phyloP scores from a whole-genome alignment of 1,284 basidiomycete genomes.

The Leccinum discolor region DNA sequence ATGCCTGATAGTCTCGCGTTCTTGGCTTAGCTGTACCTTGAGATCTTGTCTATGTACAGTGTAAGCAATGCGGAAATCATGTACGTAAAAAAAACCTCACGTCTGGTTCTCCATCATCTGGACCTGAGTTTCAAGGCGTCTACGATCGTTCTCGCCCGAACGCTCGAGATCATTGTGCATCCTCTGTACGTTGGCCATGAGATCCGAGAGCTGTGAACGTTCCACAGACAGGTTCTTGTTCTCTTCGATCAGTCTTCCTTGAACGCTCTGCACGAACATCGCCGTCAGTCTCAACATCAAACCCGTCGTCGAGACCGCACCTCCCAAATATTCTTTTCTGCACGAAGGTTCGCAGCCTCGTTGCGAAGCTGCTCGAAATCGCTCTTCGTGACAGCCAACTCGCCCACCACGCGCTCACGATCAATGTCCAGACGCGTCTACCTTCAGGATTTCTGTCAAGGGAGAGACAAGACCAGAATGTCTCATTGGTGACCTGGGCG shows the following conservation, averaged over 20 bases:
- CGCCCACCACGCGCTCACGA: slow-evolving; percentile 62
- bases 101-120: slow-evolving; percentile 78
- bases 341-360: slow-evolving; percentile 83
- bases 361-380: slow-evolving; percentile 77
- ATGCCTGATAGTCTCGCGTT: slow-evolving; percentile 73
- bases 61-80: too few relatives aligned
- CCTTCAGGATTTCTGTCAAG: too few relatives aligned
- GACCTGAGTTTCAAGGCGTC: slow-evolving; percentile 79
- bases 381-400: slow-evolving; percentile 57
- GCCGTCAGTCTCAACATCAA: slow-evolving; percentile 4
- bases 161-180: slow-evolving; percentile 89
- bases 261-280: slow-evolving; percentile 56
- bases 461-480: too few relatives aligned
- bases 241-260: slow-evolving; percentile 82
- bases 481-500: too few relatives aligned
- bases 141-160: slow-evolving; percentile 78
- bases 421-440: slow-evolving; percentile 67
- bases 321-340: slow-evolving; percentile 93
- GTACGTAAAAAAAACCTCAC: slow-evolving; percentile 36
- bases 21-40: slow-evolving; percentile 27
- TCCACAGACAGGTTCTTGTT: slow-evolving; percentile 81
- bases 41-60: too few relatives aligned
- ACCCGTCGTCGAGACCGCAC: slow-evolving; percentile 40
- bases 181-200: slow-evolving; percentile 86
- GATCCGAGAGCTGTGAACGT: slow-evolving; percentile 80